Base-by-base conservation (phyloP, 352 stramenopile species). In the Phytopythium kandeliae region DNA sequence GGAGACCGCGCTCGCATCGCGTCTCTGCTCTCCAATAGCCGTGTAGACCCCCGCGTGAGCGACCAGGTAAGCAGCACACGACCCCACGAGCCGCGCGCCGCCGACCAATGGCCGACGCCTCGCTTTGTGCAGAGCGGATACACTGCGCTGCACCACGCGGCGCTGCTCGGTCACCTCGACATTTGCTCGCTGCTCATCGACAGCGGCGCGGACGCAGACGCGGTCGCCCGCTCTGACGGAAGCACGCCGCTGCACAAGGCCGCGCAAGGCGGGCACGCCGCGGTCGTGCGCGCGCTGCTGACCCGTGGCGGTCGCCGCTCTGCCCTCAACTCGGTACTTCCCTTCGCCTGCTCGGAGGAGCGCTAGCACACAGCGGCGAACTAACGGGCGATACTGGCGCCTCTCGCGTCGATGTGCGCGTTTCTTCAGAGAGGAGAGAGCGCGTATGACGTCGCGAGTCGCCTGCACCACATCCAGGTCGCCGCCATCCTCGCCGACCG, bases 161-260 rank as follows among this genome's bases (percentile, higher is more conserved):
- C 65, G 17, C 57, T 78, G 15, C 63, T 78, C 34, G 69, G 66
- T 5, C 48, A 62, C 24, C 11, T 44, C 7, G 50, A 60, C 38
- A 54, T 69, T 5, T 75, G 63, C 43, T 48, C 60, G 2, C 19
- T 78, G 17, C 51, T 75, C 1, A 51, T 76, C 22, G 36, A 47
- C 6, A 31, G 38, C 17, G 63, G 60, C 19, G 60, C 57, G 19
- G 51, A 65, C 22, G 41, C 55, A 11, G 66, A 69, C 12, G 48
- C 45, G 17, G 30, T 41, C 24, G 51, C 59, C 30, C 12, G 0
- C 4, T 22, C 34, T 7, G 55, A 63, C 15, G 51, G 43, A 34
- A 69, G 35, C 46, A 67, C 63, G 15, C 45, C 69, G 22, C 54
- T 78, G 9, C 65, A 78, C 30, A 78, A 78, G 66, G 69, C 69